phyloP scores from a whole-genome alignment of 371 early-diverging fungal species.

The Mortierella sp. region DNA sequence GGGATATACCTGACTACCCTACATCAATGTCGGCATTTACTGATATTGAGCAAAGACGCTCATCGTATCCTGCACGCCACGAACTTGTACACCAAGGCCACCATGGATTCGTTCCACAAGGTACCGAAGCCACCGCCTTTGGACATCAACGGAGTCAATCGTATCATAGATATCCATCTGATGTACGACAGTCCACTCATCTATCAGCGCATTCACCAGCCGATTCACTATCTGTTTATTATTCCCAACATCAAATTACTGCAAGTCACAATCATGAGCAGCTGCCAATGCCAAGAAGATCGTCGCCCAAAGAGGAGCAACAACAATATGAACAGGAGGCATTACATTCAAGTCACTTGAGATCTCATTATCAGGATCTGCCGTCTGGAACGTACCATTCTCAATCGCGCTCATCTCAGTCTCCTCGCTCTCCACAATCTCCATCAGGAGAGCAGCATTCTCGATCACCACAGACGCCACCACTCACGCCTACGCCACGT shows the following conservation, averaged over 20 bases:
- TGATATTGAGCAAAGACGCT: constrained; percentile 8
- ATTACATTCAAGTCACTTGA: not conserved
- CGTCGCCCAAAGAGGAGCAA: constrained; percentile 2
- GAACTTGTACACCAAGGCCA: not conserved
- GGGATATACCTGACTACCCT: not conserved
- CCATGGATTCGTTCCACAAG: not conserved
- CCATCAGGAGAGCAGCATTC: constrained; percentile 16
- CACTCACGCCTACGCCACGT: constrained; percentile 38
- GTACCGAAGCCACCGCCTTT: not conserved
- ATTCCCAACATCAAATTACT: constrained; percentile 10
- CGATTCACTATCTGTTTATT: constrained; percentile 7
- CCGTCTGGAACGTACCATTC: not conserved
- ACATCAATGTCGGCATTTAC: constrained; percentile 2
- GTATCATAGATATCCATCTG: constrained; percentile 71
- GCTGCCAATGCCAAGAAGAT: not conserved
- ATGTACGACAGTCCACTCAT: constrained; percentile 66
- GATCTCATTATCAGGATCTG: constrained; percentile 12
- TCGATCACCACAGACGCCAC: constrained; percentile 37
- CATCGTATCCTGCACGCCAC: constrained; percentile 9
- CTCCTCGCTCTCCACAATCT: constrained; percentile 2
- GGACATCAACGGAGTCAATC: constrained; percentile 28
- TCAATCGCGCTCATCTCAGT: constrained; percentile 9
- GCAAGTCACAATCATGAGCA: constrained; percentile 4
- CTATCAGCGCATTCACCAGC: constrained; percentile 62
- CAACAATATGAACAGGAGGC: constrained; percentile 4